A percentile compares a stretch with the other conserved stretches of the same genome.
Evolutionary conservation across 306 rosid species (phyloP).

Genomic region (Cicer chorassanicum): DNA sequence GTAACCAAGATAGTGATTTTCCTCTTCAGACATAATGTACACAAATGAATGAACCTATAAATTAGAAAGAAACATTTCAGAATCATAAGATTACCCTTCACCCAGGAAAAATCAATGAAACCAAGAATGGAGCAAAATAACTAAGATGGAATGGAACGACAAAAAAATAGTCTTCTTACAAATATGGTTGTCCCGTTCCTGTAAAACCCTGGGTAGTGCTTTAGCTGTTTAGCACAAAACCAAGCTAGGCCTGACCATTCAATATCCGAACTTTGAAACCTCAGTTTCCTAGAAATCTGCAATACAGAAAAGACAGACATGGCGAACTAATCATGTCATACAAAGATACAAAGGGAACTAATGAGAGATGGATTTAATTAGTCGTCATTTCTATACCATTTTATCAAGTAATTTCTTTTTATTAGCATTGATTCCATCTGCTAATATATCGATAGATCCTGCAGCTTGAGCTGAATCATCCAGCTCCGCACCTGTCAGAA

Average conservation of each 20-base stretch:
- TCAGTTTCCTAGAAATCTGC: conserved; percentile 74
- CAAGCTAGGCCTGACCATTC: conserved; percentile 76
- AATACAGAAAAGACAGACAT: conserved; percentile 36
- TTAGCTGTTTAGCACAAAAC: conserved; percentile 81
- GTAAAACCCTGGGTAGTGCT: conserved; percentile 72
- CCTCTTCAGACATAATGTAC: conserved; percentile 76
- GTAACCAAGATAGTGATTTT: conserved; percentile 70
- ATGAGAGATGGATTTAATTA: conserved; percentile 28
- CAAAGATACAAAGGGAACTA: conserved; percentile 16
- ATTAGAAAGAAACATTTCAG: conserved; percentile 43
- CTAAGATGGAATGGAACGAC: conserved; percentile 14
- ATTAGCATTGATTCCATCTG: conserved; percentile 47
- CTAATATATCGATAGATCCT: conserved; percentile 42
- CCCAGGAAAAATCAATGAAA: conserved; percentile 16
- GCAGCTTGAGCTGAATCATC: conserved; percentile 49
- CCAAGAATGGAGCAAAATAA: conserved; percentile 21
- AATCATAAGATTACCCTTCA: conserved; percentile 11
- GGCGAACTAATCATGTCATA: conserved; percentile 16
- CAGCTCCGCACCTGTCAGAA: conserved; percentile 56
- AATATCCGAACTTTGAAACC: conserved; percentile 64
- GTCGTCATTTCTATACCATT: conserved; percentile 52
- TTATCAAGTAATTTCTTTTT: conserved; percentile 59
- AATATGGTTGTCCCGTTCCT: conserved; percentile 61
- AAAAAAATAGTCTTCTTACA: conserved; percentile 56
- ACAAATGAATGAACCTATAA: conserved; percentile 84